Conservation (phyloP, 139 green algal genomes). For the Trebouxia sp. region DNA sequence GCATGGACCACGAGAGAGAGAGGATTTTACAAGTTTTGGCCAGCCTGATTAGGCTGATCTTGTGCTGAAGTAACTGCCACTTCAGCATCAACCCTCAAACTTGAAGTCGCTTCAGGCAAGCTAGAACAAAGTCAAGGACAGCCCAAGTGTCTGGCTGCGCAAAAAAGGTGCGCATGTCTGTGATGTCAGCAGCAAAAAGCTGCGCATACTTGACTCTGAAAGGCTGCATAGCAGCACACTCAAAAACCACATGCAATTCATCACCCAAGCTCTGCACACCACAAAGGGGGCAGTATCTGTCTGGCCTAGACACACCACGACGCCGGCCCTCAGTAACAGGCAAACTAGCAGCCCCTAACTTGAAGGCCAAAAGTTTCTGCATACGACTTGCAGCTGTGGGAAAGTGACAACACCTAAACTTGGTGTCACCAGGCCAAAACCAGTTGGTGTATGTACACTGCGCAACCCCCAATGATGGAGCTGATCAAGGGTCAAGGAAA, state of each 20-base stretch:
- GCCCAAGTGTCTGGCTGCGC: neutral
- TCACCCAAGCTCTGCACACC: neutral
- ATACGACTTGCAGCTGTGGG: neutral
- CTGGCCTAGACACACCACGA: neutral
- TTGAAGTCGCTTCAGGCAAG: neutral
- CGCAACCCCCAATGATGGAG: neutral
- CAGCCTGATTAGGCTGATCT: neutral
- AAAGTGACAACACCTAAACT: neutral
- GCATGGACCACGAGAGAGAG: no score
- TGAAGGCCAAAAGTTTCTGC: neutral
- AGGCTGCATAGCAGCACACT: neutral
- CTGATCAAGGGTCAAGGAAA: neutral
- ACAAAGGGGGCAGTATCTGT: neutral
- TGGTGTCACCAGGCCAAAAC: neutral
- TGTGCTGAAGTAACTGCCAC: neutral
- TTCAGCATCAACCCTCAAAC: no score
- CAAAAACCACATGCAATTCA: neutral
- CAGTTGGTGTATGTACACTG: neutral
- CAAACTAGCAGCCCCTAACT: neutral
- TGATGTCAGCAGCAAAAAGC: neutral
- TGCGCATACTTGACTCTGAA: neutral
- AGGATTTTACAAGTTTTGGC: neutral
- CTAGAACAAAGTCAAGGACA: neutral
- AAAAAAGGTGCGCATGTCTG: neutral
- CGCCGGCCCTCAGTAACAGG: neutral